Evolutionary conservation across 805 yeast species (phyloP).

Genomic region (Saccharomycopsis malanga): DNA sequence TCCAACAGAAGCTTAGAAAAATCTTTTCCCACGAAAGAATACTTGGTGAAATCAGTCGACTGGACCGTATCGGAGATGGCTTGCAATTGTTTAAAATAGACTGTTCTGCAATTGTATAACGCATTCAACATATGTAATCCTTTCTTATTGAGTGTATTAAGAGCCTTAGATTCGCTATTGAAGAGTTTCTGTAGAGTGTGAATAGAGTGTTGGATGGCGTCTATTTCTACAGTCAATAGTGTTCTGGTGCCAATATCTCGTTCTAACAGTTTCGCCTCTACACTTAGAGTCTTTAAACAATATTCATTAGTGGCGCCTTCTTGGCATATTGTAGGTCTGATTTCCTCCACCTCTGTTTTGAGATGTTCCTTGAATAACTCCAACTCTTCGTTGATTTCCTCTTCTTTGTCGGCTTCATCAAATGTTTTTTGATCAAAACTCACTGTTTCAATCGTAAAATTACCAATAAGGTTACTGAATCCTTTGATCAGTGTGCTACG

Average conservation of each 20-base stretch:
- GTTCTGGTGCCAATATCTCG: not conserved
- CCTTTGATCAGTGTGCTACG: constrained; percentile 34
- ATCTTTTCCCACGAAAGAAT: constrained; percentile 15
- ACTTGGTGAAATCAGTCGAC: constrained; percentile 34
- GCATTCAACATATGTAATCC: constrained; percentile 47
- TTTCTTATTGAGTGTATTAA: constrained; percentile 38
- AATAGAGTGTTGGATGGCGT: constrained; percentile 14
- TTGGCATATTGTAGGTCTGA: constrained; percentile 15
- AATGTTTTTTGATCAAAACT: constrained; percentile 8
- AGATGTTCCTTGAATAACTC: constrained; percentile 18
- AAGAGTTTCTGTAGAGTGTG: constrained; percentile 29
- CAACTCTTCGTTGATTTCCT: constrained; percentile 25
- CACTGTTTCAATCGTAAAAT: not conserved
- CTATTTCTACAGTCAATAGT: constrained; percentile 3
- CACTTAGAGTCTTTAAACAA: constrained; percentile 5
- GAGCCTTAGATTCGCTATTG: constrained; percentile 38
- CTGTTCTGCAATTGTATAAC: constrained; percentile 72
- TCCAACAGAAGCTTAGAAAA: not conserved
- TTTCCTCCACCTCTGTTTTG: constrained; percentile 1
- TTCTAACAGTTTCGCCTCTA: not conserved
- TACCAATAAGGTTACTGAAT: constrained; percentile 11
- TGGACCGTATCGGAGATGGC: constrained; percentile 77
- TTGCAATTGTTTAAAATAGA: constrained; percentile 79
- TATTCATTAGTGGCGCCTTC: constrained; percentile 10
- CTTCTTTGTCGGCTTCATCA: constrained; percentile 24